Evolutionary conservation across 1,284 basidiomycete species (phyloP).

Genomic region (Cystobasidiaceae sp.): DNA sequence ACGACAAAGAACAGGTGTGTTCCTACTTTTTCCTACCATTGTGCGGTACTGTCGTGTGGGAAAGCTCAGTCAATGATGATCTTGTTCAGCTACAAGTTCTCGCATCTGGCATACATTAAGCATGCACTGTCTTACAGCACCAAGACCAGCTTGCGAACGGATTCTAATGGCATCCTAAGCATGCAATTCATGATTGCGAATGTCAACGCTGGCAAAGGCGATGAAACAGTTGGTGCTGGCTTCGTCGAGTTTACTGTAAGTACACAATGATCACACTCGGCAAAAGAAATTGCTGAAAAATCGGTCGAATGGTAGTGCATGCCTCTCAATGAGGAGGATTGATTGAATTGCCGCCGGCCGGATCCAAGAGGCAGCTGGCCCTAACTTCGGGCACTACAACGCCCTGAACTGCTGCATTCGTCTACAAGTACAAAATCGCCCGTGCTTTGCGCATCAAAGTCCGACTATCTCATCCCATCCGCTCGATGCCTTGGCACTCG

Average conservation of each 20-base stretch:
- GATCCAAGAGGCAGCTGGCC: background rate
- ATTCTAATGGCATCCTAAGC: slow-evolving; percentile 69
- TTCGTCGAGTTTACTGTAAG: slow-evolving; percentile 41
- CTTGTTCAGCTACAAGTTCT: slow-evolving; percentile 64
- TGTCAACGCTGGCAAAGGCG: slow-evolving; percentile 22
- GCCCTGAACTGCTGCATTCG: background rate
- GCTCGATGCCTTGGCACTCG: background rate
- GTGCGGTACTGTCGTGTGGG: background rate
- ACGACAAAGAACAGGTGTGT: slow-evolving; percentile 67
- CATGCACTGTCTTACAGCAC: slow-evolving; percentile 70
- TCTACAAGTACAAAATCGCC: background rate
- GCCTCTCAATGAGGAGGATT: slow-evolving; percentile 26
- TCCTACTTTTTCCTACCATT: too few species aligned
- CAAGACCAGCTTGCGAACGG: slow-evolving; percentile 79
- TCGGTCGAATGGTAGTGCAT: slow-evolving; percentile 6
- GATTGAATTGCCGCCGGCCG: background rate
- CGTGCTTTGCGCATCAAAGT: background rate
- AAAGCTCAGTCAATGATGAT: background rate
- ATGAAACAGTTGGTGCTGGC: slow-evolving; percentile 16
- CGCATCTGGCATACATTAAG: slow-evolving; percentile 62
- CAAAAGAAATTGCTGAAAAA: background rate
- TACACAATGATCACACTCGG: background rate
- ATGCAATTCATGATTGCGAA: slow-evolving; percentile 78
- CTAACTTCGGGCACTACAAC: too few species aligned
- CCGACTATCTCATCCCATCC: slow-evolving; percentile 13